Conservation (phyloP, 805 yeast species). For the Vanderwaltozyma verrucispora region DNA sequence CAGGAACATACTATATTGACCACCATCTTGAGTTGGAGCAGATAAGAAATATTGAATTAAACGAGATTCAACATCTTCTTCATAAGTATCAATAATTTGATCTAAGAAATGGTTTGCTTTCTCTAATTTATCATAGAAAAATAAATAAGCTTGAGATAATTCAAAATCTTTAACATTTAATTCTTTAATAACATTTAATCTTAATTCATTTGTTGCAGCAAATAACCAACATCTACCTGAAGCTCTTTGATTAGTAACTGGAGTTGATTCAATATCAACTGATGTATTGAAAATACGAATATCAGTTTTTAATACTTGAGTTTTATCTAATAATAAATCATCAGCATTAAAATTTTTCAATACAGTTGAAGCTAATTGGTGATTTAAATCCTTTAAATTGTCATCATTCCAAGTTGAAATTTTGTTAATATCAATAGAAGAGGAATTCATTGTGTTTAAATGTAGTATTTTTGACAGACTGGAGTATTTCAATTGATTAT, state of each 20-base stretch:
- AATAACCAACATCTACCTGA: conserved; percentile 88
- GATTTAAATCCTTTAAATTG: conserved; percentile 20
- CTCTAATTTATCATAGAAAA: conserved; percentile 80
- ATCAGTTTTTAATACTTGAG: conserved; percentile 15
- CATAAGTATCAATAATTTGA: conserved; percentile 58
- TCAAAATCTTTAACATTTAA: conserved; percentile 60
- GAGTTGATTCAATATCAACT: conserved; percentile 35
- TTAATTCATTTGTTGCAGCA: conserved; percentile 67
- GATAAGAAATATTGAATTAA: conserved; percentile 53
- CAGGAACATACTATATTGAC: conserved; percentile 78
- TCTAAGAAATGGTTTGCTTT: conserved; percentile 74
- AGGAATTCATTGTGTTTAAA: neutral
- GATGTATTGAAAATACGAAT: conserved; percentile 23
- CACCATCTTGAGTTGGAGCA: conserved; percentile 74
- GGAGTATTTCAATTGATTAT: no score
- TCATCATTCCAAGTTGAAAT: conserved; percentile 17
- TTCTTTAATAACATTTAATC: conserved; percentile 50
- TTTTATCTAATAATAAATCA: conserved; percentile 22
- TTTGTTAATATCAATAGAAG: neutral
- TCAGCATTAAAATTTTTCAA: conserved; percentile 29
- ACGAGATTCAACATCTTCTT: conserved; percentile 59
- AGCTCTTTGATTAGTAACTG: conserved; percentile 61
- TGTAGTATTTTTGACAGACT: no score
- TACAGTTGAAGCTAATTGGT: conserved; percentile 28
- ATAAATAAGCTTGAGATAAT: conserved; percentile 67